A percentile compares a stretch with the other conserved stretches of the same genome.
Evolutionary conservation across 768 basidiomycete genomes (phyloP).

Genomic region (Basidioascus undulatus): DNA sequence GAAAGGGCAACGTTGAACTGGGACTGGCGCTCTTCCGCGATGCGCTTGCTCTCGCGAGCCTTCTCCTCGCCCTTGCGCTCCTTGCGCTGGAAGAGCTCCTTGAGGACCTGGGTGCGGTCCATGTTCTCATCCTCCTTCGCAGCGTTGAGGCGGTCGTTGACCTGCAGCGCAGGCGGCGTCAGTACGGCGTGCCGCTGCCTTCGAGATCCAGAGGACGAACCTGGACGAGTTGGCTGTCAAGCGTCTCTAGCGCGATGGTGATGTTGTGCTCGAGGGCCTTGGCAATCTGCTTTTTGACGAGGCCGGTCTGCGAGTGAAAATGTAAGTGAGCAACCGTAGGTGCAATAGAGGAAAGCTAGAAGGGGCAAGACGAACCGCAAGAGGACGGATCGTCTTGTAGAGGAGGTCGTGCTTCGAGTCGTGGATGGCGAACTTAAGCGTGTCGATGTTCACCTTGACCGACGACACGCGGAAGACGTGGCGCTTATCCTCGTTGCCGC

Average conservation of each 20-base stretch:
- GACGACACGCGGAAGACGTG: conserved; percentile 50
- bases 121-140: conserved; percentile 27
- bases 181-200: too few species aligned
- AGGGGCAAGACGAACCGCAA: conserved; percentile 32
- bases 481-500: conserved; percentile 32
- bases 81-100: conserved; percentile 39
- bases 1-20: background rate
- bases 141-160: conserved; percentile 40
- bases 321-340: conserved; percentile 4
- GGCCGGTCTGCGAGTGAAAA: too few species aligned
- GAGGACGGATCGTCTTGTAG: conserved; percentile 59
- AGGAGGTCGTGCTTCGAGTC: conserved; percentile 74
- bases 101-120: conserved; percentile 30
- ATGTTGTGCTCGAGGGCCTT: conserved; percentile 41
- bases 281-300: conserved; percentile 56
- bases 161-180: background rate
- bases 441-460: conserved; percentile 57
- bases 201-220: conserved; percentile 37
- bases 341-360: conserved; percentile 1
- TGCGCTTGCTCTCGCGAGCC: conserved; percentile 15
- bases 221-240: conserved; percentile 70
- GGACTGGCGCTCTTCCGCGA: conserved; percentile 5
- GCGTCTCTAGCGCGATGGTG: conserved; percentile 54
- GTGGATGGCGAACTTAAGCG: conserved; percentile 69
- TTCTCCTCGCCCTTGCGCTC: conserved; percentile 23